Evolutionary conservation across 2,329 filamentous ascomycete genomes (phyloP).

Genomic region (Penicillium vulpinum): DNA sequence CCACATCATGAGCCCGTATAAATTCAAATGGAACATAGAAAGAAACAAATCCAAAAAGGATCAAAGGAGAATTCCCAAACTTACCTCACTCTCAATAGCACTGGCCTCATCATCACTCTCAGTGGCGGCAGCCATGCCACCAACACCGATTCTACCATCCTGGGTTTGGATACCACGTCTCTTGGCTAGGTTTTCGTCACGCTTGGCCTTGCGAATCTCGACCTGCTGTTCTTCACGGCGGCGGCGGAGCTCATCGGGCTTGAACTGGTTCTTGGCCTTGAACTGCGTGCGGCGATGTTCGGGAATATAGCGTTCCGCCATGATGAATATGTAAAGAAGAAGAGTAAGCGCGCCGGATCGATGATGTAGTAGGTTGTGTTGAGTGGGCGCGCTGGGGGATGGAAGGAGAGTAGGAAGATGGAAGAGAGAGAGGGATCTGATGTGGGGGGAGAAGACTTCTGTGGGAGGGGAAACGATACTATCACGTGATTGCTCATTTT

Average conservation of each 20-base stretch:
- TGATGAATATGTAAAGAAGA: conserved; percentile 50
- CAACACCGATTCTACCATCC: conserved; percentile 60
- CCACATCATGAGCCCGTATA: not conserved
- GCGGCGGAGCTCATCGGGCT: conserved; percentile 96
- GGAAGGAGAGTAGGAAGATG: conserved; percentile 19
- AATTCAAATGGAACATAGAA: not conserved
- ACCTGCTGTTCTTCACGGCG: conserved; percentile 99
- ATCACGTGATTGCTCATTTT: conserved; percentile 22
- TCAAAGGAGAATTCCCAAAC: conserved; percentile 37
- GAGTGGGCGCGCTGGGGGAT: conserved; percentile 21
- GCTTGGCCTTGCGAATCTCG: conserved; percentile 97
- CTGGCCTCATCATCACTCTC: conserved; percentile 97
- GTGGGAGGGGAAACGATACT: conserved; percentile 20
- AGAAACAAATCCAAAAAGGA: conserved; percentile 18
- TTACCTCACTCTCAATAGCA: conserved; percentile 94
- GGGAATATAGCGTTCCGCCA: conserved; percentile 99
- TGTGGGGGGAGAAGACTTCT: conserved; percentile 20
- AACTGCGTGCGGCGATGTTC: conserved; percentile 99
- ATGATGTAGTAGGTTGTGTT: conserved; percentile 13
- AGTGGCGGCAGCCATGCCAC: conserved; percentile 76
- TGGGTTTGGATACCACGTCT: conserved; percentile 86
- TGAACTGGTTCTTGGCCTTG: conserved; percentile 99
- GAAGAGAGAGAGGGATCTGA: conserved; percentile 25
- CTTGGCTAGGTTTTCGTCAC: conserved; percentile 98
- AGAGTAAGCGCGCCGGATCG: conserved; percentile 33